These are phyloP conservation scores for Porpolomopsis calyptriformis DNA, from an alignment of 768 basidiomycete species.

Conservation along the genomic window DNA sequence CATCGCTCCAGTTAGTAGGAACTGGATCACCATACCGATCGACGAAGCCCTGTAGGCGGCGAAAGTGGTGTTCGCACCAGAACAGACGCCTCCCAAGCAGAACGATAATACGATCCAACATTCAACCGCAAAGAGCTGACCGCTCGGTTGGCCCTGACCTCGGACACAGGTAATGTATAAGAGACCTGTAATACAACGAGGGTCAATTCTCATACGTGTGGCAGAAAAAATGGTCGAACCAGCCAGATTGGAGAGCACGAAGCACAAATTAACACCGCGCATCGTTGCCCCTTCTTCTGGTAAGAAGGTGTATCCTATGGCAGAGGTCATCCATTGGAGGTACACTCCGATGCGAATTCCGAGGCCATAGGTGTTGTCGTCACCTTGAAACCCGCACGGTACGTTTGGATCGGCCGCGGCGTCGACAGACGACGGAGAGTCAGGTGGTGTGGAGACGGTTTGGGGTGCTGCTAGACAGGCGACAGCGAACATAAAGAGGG, in stretches of 20 bases:
- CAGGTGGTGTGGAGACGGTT: too few species aligned
- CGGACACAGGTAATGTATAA: not conserved
- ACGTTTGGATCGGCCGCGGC: not conserved
- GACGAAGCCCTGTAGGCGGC: not conserved
- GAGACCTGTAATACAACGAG: not conserved
- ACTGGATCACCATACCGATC: slow-evolving; percentile 1
- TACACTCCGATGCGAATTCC: slow-evolving; percentile 17
- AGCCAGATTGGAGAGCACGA: not conserved
- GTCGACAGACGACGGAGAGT: too few species aligned
- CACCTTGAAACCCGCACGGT: not conserved
- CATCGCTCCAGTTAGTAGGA: not conserved
- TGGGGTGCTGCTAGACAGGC: too few species aligned
- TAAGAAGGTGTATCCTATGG: not conserved
- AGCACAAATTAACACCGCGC: not conserved
- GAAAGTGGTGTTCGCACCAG: not conserved
- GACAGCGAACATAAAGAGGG: too few species aligned
- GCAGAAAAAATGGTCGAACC: not conserved
- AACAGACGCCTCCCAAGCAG: slow-evolving; percentile 2
- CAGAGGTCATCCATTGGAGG: slow-evolving; percentile 4
- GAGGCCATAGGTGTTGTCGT: slow-evolving; percentile 19
- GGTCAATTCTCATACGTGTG: too few species aligned
- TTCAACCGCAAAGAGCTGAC: slow-evolving; percentile 1
- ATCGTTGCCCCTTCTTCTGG: slow-evolving; percentile 2
- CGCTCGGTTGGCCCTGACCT: not conserved
- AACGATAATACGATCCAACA: slow-evolving; percentile 4